A percentile compares a stretch with the other conserved stretches of the same genome.
These are phyloP conservation scores for Diaporthe vexans DNA, from an alignment of 2,329 filamentous ascomycete species.

Conservation along the genomic window DNA sequence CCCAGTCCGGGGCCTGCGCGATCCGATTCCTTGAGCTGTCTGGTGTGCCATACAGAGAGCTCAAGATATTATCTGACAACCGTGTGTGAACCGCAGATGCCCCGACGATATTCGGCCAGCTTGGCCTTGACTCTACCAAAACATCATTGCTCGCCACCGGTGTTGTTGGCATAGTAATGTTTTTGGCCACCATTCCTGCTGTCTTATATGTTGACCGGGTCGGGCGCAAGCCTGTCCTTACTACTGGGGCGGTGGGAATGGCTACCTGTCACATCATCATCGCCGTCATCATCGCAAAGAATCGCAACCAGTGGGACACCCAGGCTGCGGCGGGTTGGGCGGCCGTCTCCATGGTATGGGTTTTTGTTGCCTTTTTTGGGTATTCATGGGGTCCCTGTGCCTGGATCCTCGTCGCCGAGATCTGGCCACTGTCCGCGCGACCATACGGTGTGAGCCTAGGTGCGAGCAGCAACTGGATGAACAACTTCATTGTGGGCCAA, in stretches of 20 bases:
- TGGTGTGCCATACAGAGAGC: neutral
- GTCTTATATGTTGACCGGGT: constrained; percentile 76
- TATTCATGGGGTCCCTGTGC: constrained; percentile 82
- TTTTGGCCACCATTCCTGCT: constrained; percentile 75
- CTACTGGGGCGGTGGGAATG: constrained; percentile 78
- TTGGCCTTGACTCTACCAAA: constrained; percentile 68
- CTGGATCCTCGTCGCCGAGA: constrained; percentile 82
- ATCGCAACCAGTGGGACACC: constrained; percentile 69
- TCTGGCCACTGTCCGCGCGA: constrained; percentile 79
- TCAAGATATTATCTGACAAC: constrained; percentile 55
- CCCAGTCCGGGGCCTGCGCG: no score
- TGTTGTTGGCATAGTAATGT: constrained; percentile 80
- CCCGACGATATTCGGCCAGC: constrained; percentile 76
- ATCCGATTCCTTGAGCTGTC: no score
- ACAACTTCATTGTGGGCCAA: constrained; percentile 76
- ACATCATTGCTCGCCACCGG: constrained; percentile 76
- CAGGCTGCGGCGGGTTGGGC: constrained; percentile 79
- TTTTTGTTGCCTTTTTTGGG: constrained; percentile 82
- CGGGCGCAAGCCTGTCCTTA: constrained; percentile 73
- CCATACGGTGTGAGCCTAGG: constrained; percentile 80
- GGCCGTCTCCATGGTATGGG: constrained; percentile 76
- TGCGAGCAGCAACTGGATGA: constrained; percentile 76
- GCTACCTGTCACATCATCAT: constrained; percentile 79
- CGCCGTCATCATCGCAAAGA: constrained; percentile 76
- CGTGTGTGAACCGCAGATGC: constrained; percentile 67